phyloP scores from a whole-genome alignment of 805 yeast species.

The Sungouiozyma intestinalis region DNA sequence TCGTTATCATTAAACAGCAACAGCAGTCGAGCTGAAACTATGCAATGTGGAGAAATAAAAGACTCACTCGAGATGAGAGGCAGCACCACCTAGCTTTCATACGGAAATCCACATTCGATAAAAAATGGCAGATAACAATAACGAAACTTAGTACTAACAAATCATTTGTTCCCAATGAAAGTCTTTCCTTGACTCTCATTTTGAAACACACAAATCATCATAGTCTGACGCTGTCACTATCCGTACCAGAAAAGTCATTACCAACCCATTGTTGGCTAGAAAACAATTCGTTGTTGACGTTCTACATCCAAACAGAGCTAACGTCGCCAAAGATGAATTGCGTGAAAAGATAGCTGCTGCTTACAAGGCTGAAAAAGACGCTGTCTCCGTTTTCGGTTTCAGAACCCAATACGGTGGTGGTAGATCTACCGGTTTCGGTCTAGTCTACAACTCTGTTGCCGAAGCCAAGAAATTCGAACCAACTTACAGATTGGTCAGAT shows the following conservation, averaged over 20 bases:
- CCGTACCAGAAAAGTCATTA: constrained; percentile 97
- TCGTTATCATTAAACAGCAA: no score
- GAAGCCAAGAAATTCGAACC: constrained; percentile 99
- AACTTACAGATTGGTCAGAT: constrained; percentile 97
- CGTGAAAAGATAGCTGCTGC: constrained; percentile 84
- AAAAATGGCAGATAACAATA: background rate
- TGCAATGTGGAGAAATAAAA: no score
- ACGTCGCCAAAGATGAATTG: constrained; percentile 98
- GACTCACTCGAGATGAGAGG: no score
- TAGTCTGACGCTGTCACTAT: constrained; percentile 99
- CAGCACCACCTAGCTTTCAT: background rate
- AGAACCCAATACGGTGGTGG: constrained; percentile 99
- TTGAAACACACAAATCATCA: constrained; percentile 5
- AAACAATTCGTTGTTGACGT: constrained; percentile 99
- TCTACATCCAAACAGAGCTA: constrained; percentile 98
- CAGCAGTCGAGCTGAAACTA: no score
- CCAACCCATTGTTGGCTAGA: constrained; percentile 98
- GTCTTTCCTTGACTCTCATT: no score
- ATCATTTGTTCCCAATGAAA: no score
- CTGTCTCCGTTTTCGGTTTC: constrained; percentile 97
- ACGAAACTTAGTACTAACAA: no score
- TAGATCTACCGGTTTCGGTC: constrained; percentile 98
- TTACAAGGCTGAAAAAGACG: constrained; percentile 88
- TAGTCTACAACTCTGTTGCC: constrained; percentile 95
- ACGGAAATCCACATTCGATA: background rate